These are phyloP conservation scores for Salix brachista DNA, from an alignment of 345 rosid genomes.

Conservation along the genomic window DNA sequence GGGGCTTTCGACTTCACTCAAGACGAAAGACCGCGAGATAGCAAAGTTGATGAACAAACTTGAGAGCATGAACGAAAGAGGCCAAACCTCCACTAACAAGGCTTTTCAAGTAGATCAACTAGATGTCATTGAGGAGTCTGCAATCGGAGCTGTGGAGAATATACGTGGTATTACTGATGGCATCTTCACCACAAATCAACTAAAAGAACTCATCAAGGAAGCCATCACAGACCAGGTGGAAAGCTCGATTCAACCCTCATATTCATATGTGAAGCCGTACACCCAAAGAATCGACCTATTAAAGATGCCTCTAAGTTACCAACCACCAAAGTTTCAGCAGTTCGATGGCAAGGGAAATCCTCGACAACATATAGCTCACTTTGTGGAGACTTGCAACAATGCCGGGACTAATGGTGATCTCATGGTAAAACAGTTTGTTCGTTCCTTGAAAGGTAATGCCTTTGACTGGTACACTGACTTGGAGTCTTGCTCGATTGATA, in stretches of 20 bases:
- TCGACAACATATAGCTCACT: too few relatives aligned
- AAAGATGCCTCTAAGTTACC: neutral
- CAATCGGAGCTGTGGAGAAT: too few relatives aligned
- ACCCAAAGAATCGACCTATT: neutral
- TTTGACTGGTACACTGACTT: neutral
- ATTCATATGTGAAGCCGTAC: neutral
- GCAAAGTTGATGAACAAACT: neutral
- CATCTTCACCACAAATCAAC: neutral
- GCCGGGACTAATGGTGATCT: too few relatives aligned
- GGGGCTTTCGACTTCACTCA: neutral
- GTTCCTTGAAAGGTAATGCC: neutral
- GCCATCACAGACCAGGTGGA: neutral
- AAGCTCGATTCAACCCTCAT: neutral
- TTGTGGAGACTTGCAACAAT: too few relatives aligned
- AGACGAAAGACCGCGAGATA: neutral
- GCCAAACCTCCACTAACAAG: neutral
- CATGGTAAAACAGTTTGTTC: too few relatives aligned
- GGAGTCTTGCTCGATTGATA: neutral
- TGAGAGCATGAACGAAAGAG: neutral
- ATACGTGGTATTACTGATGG: neutral
- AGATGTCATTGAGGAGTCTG: too few relatives aligned
- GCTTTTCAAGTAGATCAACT: neutral
- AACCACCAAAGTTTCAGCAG: neutral
- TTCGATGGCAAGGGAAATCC: too few relatives aligned
- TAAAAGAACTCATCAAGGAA: neutral